Conservation (phyloP, 108 stramenopile species). For the Hondaea fermentalgiana region DNA sequence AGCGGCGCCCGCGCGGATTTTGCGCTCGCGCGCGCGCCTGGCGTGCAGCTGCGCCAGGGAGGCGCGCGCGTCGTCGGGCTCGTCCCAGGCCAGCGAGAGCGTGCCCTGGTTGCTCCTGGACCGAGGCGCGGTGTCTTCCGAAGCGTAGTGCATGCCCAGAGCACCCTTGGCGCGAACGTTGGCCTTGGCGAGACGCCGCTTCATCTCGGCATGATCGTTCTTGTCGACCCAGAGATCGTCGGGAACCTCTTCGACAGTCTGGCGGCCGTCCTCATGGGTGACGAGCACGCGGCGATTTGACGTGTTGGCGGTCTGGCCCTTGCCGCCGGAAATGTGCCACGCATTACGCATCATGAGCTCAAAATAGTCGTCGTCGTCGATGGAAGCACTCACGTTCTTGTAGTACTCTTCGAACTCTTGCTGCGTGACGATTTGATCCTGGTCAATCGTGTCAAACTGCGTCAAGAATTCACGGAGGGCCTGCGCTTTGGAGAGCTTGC, state of each 20-base stretch:
- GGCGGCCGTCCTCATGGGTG: constrained; percentile 27
- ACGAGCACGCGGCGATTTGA: constrained; percentile 33
- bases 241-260: constrained; percentile 29
- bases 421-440: constrained; percentile 30
- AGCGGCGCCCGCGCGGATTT: neutral
- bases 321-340: constrained; percentile 35
- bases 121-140: neutral
- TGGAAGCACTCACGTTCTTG: constrained; percentile 37
- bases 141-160: neutral
- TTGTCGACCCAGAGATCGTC: constrained; percentile 32
- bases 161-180: neutral
- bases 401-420: constrained; percentile 47
- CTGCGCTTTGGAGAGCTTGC: constrained; percentile 15
- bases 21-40: neutral
- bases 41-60: neutral
- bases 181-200: neutral
- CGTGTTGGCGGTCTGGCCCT: constrained; percentile 21
- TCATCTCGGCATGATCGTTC: neutral
- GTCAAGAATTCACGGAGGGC: constrained; percentile 34
- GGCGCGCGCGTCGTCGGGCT: neutral
- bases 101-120: neutral
- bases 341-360: constrained; percentile 40
- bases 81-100: neutral
- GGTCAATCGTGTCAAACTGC: constrained; percentile 31
- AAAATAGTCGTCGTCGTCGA: constrained; percentile 45